These are phyloP conservation scores for Boletus subparvulus DNA, from an alignment of 768 basidiomycete species.

Conservation along the genomic window DNA sequence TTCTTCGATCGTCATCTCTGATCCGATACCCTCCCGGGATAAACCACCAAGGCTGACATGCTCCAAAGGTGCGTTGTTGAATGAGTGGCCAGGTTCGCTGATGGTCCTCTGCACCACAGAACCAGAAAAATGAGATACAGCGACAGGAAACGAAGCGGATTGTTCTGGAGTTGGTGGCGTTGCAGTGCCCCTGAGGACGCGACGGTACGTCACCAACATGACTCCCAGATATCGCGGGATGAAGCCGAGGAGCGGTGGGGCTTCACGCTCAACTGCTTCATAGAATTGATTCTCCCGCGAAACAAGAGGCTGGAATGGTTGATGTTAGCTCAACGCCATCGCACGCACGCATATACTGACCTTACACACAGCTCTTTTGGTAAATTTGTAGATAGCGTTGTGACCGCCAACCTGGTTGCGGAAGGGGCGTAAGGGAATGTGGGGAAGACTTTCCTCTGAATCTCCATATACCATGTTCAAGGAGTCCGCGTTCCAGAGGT, in stretches of 20 bases:
- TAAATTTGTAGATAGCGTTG: conserved; percentile 96
- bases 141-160: conserved; percentile 13
- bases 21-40: conserved; percentile 33
- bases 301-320: conserved; percentile 73
- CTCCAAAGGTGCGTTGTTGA: conserved; percentile 1
- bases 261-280: conserved; percentile 92
- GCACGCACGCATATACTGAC: conserved; percentile 44
- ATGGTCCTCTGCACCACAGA: conserved; percentile 30
- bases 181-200: conserved; percentile 51
- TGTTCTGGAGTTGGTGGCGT: conserved; percentile 22
- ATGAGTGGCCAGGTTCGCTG: conserved; percentile 23
- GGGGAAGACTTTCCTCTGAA: conserved; percentile 65
- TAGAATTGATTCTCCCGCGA: conserved; percentile 98
- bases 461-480: conserved; percentile 43
- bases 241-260: conserved; percentile 87
- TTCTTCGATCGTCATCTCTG: conserved; percentile 54
- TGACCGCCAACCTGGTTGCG: conserved; percentile 98
- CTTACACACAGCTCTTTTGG: conserved; percentile 97
- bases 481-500: conserved; percentile 33
- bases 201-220: conserved; percentile 95
- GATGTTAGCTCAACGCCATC: conserved; percentile 12
- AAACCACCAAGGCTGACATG: neutral
- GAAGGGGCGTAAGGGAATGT: conserved; percentile 93
- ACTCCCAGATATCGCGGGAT: conserved; percentile 99
- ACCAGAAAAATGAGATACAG: conserved; percentile 23